These are phyloP conservation scores for Aureobasidium sp. DNA, from an alignment of 2,329 filamentous ascomycete species.

Conservation along the genomic window DNA sequence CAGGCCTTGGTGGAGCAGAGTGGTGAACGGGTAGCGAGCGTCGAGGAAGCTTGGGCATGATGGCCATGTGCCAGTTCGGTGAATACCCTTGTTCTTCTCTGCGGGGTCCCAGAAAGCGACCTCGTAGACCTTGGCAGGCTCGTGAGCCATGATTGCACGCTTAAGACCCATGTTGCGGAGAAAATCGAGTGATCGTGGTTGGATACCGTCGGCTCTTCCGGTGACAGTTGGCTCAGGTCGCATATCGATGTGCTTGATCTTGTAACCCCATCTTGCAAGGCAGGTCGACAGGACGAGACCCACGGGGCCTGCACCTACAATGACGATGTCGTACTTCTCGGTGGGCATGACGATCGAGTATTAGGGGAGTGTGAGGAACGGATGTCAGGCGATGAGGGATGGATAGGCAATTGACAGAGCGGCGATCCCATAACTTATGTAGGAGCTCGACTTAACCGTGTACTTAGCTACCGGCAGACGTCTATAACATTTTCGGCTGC, in stretches of 20 bases:
- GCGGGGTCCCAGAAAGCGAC: conserved; percentile 58
- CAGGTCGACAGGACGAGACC: conserved; percentile 82
- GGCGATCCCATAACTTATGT: conserved; percentile 10
- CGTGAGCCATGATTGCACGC: conserved; percentile 75
- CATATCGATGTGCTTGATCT: conserved; percentile 91
- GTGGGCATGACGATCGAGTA: conserved; percentile 9
- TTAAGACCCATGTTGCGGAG: conserved; percentile 86
- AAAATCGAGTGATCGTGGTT: conserved; percentile 79
- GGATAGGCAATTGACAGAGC: background rate
- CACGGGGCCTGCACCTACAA: conserved; percentile 82
- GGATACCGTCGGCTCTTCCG: conserved; percentile 84
- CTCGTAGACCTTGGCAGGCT: conserved; percentile 76
- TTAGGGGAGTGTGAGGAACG: background rate
- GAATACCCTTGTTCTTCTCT: conserved; percentile 44
- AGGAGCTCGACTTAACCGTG: background rate
- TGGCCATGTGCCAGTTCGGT: conserved; percentile 63
- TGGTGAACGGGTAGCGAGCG: conserved; percentile 55
- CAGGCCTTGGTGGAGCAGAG: conserved; percentile 53
- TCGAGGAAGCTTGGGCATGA: conserved; percentile 78
- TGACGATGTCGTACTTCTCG: conserved; percentile 61
- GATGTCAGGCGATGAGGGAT: background rate
- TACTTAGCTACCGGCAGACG: conserved; percentile 1
- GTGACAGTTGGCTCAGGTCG: conserved; percentile 75
- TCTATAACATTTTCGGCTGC: conserved; percentile 9
- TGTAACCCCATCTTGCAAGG: conserved; percentile 87